These are phyloP conservation scores for Nepenthes mirabilis DNA, from an alignment of 148 eudicot species.

Conservation along the genomic window DNA sequence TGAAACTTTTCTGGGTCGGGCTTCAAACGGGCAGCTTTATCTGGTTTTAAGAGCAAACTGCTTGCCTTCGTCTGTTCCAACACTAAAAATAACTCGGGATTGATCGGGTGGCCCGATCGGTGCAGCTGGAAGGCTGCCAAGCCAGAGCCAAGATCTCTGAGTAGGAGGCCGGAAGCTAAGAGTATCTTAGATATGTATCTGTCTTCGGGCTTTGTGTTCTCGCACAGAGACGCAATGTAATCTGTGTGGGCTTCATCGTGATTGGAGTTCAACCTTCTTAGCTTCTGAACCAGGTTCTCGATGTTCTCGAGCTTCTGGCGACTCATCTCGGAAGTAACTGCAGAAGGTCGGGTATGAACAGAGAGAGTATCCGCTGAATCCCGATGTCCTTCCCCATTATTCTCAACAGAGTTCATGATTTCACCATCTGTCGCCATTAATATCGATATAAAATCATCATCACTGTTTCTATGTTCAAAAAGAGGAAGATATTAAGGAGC, in stretches of 20 bases:
- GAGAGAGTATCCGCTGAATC: slow-evolving; percentile 15
- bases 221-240: slow-evolving; percentile 84
- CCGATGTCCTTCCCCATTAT: slow-evolving; percentile 16
- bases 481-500: too few relatives aligned
- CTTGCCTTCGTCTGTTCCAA: slow-evolving; percentile 69
- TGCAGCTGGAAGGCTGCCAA: slow-evolving; percentile 56
- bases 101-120: slow-evolving; percentile 77
- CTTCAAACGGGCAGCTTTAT: slow-evolving; percentile 14
- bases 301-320: slow-evolving; percentile 67
- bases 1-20: slow-evolving; percentile 36
- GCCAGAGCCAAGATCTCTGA: slow-evolving; percentile 64
- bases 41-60: slow-evolving; percentile 30
- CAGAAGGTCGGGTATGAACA: slow-evolving; percentile 11
- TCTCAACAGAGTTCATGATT: slow-evolving; percentile 14
- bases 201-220: slow-evolving; percentile 66
- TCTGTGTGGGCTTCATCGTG: slow-evolving; percentile 72
- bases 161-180: slow-evolving; percentile 82
- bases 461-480: too few relatives aligned
- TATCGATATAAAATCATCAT: neutral
- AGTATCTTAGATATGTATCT: slow-evolving; percentile 82
- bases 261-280: slow-evolving; percentile 60
- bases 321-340: slow-evolving; percentile 33
- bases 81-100: slow-evolving; percentile 65
- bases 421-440: slow-evolving; percentile 14
- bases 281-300: slow-evolving; percentile 73